phyloP scores from a whole-genome alignment of 306 rosid species.

The Quercus mongolica region DNA sequence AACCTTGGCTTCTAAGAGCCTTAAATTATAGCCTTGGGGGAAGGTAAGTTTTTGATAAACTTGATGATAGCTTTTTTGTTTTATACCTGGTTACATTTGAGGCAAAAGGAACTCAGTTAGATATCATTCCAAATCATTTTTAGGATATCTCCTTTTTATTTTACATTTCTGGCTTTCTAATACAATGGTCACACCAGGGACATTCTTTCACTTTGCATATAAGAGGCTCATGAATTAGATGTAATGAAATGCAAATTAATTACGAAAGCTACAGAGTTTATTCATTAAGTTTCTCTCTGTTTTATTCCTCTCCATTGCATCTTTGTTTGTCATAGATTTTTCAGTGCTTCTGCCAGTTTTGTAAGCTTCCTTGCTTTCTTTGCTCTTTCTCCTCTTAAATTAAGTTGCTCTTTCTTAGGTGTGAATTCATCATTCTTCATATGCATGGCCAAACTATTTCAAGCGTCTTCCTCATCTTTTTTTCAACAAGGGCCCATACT shows the following conservation, averaged over 20 bases:
- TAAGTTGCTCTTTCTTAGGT: too few relatives aligned
- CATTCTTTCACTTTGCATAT: not conserved
- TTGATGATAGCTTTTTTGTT: conserved; percentile 1
- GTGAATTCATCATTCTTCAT: too few relatives aligned
- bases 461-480: too few relatives aligned
- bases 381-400: too few relatives aligned
- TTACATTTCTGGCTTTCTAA: not conserved
- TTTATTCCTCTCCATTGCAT: not conserved
- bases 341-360: too few relatives aligned
- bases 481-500: too few relatives aligned
- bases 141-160: not conserved
- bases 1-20: conserved; percentile 95
- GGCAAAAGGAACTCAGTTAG: not conserved
- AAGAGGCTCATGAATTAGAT: not conserved
- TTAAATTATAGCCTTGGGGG: conserved; percentile 80
- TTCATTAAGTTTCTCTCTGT: too few relatives aligned
- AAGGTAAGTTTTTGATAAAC: conserved; percentile 50
- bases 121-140: not conserved
- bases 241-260: not conserved
- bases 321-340: not conserved
- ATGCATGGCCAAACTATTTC: too few relatives aligned
- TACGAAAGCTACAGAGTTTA: too few relatives aligned
- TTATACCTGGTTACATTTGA: not conserved
- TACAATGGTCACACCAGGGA: not conserved
- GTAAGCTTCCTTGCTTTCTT: too few relatives aligned